Evolutionary conservation across 2,329 filamentous ascomycete genomes (phyloP), one percentile per base, ranked within the genome.

Genomic region (Ceratocystis lukuohia): DNA sequence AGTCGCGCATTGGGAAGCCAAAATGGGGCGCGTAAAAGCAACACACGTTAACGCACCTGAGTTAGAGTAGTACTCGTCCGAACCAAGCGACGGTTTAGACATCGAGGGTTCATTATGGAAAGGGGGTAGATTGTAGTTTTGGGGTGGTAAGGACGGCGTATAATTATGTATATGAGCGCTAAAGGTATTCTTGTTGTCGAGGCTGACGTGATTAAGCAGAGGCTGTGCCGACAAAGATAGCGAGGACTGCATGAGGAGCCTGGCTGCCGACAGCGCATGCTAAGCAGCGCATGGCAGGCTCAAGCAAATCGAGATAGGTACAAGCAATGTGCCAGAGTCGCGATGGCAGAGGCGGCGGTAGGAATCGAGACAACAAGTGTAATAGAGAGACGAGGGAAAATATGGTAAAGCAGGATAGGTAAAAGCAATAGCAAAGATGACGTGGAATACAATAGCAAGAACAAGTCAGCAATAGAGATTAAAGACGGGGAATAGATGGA

Each of bases 31-130:
- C 48, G 48, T 53, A 53, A 10, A 25, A n/a, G 45, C 57, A 1
- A 57, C n/a, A 53, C 5, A 15, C 17, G 30, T 50, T 28, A 62
- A 48, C 72, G 44, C 71, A 85, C 85, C 84, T 76, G 85, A 77
- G 71, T 87, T 84, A 65, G 82, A 82, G 71, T 88, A 85, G 71
- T 80, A 82, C 15, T 76, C 72, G 37, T 79, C 77, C 53, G 69
- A 70, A 63, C 68, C 70, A 50, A 69, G 70, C 57, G 69, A 69
- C 61, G 69, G 68, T 64, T 71, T 70, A 44, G 66, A 62, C 66
- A 67, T 67, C 3, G 62, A 57, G 53, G 41, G 56, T 33, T 67
- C 66, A 67, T 67, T 30, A 48, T 66, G 64, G 44, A 61, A 53
- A n/a, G 53, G 50, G 45, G 7, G 5, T 12, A n/a, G 45, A 20